These are phyloP conservation scores for Eimeria maxima DNA, from an alignment of 169 alveolate genomes.

Conservation along the genomic window DNA sequence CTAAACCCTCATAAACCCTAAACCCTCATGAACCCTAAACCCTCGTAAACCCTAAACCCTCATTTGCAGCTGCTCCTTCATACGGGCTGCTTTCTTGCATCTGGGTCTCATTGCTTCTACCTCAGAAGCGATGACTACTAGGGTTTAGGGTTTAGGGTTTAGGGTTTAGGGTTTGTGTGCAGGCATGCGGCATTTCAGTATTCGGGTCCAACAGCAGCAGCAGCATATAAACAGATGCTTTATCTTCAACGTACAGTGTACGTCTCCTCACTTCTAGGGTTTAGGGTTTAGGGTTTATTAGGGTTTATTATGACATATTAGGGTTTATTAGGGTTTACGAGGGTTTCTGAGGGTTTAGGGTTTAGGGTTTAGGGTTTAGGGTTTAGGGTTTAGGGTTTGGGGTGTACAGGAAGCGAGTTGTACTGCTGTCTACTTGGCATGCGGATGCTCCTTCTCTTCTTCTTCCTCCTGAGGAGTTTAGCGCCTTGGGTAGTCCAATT, in stretches of 20 bases:
- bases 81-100: neutral
- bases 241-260: neutral
- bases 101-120: neutral
- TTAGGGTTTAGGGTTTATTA: slow-evolving; percentile 41
- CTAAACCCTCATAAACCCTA: slow-evolving; percentile 32
- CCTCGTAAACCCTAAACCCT: slow-evolving; percentile 36
- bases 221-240: neutral
- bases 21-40: neutral
- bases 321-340: too few species aligned
- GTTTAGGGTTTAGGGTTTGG: too few species aligned
- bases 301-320: slow-evolving; percentile 19
- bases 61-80: neutral
- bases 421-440: slow-evolving; percentile 42
- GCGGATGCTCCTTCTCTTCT: neutral
- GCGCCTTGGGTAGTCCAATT: neutral
- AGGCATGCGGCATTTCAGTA: slow-evolving; percentile 30
- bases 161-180: slow-evolving; percentile 9
- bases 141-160: neutral
- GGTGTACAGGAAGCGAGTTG: slow-evolving; percentile 45
- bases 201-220: slow-evolving; percentile 5
- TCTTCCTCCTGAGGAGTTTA: slow-evolving; percentile 32
- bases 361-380: neutral
- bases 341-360: slow-evolving; percentile 53
- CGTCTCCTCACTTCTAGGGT: neutral
- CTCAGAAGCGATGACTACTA: too few species aligned